Evolutionary conservation across 129 eudicot genomes (phyloP).

Genomic region (Helianthus annuus): DNA sequence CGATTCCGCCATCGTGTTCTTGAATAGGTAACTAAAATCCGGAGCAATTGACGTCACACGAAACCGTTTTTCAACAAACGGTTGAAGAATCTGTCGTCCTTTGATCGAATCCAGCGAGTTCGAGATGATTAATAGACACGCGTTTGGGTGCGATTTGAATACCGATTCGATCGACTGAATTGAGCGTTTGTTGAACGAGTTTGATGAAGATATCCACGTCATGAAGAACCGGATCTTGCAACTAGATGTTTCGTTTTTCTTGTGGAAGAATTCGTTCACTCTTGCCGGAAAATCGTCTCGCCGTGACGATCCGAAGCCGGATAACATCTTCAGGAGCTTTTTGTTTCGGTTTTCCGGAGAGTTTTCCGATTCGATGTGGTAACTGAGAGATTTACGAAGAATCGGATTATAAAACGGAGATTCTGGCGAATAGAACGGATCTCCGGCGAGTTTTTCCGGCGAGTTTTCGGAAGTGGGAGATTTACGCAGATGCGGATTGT

Average conservation of each 20-base stretch:
- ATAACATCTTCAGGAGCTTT: conserved; percentile 29
- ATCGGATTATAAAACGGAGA: not conserved
- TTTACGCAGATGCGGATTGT: conserved; percentile 19
- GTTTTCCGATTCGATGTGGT: conserved; percentile 32
- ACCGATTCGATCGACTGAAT: conserved; percentile 54
- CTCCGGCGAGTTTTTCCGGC: no score
- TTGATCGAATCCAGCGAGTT: conserved; percentile 62
- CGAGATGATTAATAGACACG: conserved; percentile 70
- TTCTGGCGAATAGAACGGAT: no score
- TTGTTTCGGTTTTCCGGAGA: conserved; percentile 16
- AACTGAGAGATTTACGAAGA: conserved; percentile 37
- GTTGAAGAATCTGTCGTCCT: conserved; percentile 55
- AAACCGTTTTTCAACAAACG: conserved; percentile 57
- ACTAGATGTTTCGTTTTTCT: conserved; percentile 23
- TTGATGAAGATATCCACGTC: conserved; percentile 88
- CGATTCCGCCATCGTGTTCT: conserved; percentile 62
- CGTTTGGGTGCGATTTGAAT: conserved; percentile 70
- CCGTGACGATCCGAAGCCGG: conserved; percentile 17
- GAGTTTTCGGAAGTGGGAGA: no score
- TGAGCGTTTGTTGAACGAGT: conserved; percentile 63
- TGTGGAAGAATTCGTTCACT: conserved; percentile 36
- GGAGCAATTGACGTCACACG: conserved; percentile 63
- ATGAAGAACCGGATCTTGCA: conserved; percentile 75
- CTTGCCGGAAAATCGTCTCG: conserved; percentile 44
- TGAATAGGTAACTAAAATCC: conserved; percentile 62